phyloP scores from a whole-genome alignment of 139 green algal genomes.

The Haematococcus sp. region DNA sequence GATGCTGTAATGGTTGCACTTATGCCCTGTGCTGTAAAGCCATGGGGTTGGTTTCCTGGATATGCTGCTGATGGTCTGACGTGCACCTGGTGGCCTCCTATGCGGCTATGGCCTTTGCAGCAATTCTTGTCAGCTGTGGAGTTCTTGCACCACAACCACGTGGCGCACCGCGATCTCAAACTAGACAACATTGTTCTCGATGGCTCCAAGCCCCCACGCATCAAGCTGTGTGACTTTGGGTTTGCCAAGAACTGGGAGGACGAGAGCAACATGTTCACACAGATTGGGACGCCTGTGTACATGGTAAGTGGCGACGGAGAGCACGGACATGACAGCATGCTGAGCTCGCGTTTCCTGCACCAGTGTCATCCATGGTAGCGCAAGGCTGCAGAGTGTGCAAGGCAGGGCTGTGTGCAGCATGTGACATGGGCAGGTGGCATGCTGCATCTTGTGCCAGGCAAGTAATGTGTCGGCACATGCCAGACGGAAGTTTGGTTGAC shows the following conservation, averaged over 20 bases:
- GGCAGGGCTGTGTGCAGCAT: neutral
- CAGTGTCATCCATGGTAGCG: no score
- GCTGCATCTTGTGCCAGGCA: no score
- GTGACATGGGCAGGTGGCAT: no score
- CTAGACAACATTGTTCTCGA: constrained; percentile 91
- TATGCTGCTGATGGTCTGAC: neutral
- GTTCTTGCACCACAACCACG: constrained; percentile 80
- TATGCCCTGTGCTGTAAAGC: neutral
- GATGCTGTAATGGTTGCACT: neutral
- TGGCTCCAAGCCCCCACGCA: constrained; percentile 53
- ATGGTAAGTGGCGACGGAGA: constrained; percentile 34
- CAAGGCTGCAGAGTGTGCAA: neutral
- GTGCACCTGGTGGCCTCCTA: neutral
- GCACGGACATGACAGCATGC: no score
- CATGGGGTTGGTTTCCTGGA: neutral
- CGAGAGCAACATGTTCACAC: constrained; percentile 58
- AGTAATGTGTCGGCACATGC: no score
- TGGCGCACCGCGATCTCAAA: constrained; percentile 79
- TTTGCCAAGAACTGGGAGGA: constrained; percentile 61
- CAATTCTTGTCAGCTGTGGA: constrained; percentile 73
- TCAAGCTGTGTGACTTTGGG: constrained; percentile 77
- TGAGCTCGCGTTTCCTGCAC: no score
- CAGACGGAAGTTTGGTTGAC: no score
- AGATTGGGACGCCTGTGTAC: constrained; percentile 67
- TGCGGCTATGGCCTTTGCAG: neutral